Percentiles rank a stretch among this genome's conserved stretches.
Evolutionary conservation across 176 grass and related monocot genomes (phyloP).

Genomic region (Oryza nivara): DNA sequence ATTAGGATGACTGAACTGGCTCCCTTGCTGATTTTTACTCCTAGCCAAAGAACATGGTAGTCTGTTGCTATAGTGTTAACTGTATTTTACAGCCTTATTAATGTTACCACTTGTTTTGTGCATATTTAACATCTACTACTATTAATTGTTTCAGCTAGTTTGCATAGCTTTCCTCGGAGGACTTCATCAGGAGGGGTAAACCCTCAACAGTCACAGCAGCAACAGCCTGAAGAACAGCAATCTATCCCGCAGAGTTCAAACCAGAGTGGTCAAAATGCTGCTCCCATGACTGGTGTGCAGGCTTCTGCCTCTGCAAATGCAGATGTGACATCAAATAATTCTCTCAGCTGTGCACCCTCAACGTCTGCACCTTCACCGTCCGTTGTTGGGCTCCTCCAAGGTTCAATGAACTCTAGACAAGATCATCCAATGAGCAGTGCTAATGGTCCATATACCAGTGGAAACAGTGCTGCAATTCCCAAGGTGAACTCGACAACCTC

Average conservation of each 20-base stretch:
- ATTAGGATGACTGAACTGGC: not conserved
- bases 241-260: constrained; percentile 72
- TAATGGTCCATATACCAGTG: constrained; percentile 47
- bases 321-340: constrained; percentile 52
- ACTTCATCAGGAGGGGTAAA: constrained; percentile 63
- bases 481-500: constrained; percentile 65
- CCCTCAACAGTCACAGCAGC: constrained; percentile 59
- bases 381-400: constrained; percentile 50
- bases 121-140: constrained; percentile 17
- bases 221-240: constrained; percentile 72
- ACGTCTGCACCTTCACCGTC: constrained; percentile 47
- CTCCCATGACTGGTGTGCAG: constrained; percentile 52
- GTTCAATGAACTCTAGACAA: constrained; percentile 67
- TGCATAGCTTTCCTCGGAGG: constrained; percentile 84
- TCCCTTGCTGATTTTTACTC: not conserved
- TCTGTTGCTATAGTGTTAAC: not conserved
- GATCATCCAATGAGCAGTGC: constrained; percentile 55
- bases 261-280: constrained; percentile 68
- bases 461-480: constrained; percentile 46
- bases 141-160: constrained; percentile 72
- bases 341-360: constrained; percentile 56
- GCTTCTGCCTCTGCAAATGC: constrained; percentile 58
- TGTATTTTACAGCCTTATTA: constrained; percentile 16
- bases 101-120: constrained; percentile 13
- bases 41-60: constrained; percentile 2